Evolutionary conservation across 2,329 filamentous ascomycete genomes (phyloP).

Genomic region (Colletotrichum acutatum): DNA sequence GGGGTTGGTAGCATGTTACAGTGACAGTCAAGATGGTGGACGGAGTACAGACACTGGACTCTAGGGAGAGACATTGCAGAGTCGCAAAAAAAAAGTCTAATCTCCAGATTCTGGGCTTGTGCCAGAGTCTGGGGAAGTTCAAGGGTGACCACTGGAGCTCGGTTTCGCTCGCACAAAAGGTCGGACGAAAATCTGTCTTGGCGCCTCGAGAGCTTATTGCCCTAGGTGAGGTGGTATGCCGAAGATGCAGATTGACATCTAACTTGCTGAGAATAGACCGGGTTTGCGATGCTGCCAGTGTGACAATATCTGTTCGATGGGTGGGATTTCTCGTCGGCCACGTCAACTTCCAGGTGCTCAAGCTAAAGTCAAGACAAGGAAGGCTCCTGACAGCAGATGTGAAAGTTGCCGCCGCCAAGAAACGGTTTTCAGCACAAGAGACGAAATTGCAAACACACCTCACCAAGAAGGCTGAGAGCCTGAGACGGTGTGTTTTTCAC

Average conservation of each 20-base stretch:
- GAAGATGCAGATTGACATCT: neutral
- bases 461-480: no score
- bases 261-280: neutral
- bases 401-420: neutral
- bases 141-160: neutral
- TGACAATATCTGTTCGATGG: neutral
- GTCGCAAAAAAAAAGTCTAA: neutral
- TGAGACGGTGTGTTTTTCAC: neutral
- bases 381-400: no score
- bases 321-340: neutral
- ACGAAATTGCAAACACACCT: neutral
- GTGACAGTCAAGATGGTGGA: no score
- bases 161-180: slow-evolving; percentile 9
- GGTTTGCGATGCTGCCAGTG: neutral
- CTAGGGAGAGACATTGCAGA: neutral
- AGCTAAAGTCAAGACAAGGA: neutral
- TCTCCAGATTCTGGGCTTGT: neutral
- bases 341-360: neutral
- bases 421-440: neutral
- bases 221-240: neutral
- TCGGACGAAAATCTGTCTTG: neutral
- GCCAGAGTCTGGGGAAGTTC: slow-evolving; percentile 20
- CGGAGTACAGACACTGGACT: neutral
- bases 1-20: no score
- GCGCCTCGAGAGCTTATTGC: neutral